Percentiles rank a stretch among this genome's conserved stretches.
Evolutionary conservation across 2,329 filamentous ascomycete species (phyloP).

Genomic region (Cladobotryum protrusum): DNA sequence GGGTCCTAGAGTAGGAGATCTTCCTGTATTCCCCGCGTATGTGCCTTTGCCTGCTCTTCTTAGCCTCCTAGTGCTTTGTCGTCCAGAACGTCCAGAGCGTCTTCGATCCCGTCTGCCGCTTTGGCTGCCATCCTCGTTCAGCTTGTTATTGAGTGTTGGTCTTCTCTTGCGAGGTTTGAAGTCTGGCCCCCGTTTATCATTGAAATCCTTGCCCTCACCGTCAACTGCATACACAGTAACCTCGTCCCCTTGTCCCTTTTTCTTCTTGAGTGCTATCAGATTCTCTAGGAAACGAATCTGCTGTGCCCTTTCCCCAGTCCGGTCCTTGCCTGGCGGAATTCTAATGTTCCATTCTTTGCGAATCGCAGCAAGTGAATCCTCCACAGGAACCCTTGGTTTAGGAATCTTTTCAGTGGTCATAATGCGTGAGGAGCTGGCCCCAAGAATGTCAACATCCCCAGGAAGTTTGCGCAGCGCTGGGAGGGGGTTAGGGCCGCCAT

Average conservation of each 20-base stretch:
- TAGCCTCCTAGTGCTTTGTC: constrained; percentile 4
- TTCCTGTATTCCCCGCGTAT: constrained; percentile 8
- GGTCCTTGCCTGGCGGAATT: constrained; percentile 40
- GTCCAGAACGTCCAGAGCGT: constrained; percentile 12
- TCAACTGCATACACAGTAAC: constrained; percentile 54
- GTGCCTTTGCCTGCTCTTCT: constrained; percentile 13
- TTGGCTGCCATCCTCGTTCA: constrained; percentile 21
- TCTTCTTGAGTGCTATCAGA: constrained; percentile 58
- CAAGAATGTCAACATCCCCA: constrained; percentile 63
- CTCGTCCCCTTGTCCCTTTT: constrained; percentile 57
- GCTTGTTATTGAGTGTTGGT: constrained; percentile 4
- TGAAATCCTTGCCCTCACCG: constrained; percentile 34
- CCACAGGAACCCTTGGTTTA: constrained; percentile 35
- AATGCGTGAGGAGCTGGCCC: constrained; percentile 63
- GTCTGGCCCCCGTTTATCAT: constrained; percentile 37
- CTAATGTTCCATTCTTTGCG: constrained; percentile 38
- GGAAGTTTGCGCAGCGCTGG: constrained; percentile 46
- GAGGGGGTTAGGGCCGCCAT: constrained; percentile 41
- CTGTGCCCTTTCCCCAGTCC: constrained; percentile 41
- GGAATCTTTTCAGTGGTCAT: constrained; percentile 60
- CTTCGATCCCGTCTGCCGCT: constrained; percentile 7
- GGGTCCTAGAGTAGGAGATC: not conserved
- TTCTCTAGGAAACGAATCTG: constrained; percentile 57
- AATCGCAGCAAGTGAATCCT: constrained; percentile 32
- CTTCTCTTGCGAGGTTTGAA: constrained; percentile 29